Conservation (phyloP, 2,329 filamentous ascomycete genomes). For the Nemania abortiva region DNA sequence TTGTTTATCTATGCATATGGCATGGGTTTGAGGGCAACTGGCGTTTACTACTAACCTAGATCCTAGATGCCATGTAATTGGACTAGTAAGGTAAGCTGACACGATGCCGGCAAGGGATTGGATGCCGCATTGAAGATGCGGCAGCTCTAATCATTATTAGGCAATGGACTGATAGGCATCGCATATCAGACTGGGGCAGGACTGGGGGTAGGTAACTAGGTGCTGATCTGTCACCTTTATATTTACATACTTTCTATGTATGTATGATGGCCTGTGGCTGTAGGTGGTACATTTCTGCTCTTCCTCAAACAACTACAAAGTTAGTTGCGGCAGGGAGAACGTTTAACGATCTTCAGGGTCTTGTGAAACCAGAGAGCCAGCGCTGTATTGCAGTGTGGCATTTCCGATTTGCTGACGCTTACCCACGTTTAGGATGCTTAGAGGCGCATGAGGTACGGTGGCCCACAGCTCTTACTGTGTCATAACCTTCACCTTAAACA, state of each 20-base stretch:
- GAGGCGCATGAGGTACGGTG: background rate
- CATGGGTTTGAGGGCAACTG: conserved; percentile 2
- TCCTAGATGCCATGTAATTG: background rate
- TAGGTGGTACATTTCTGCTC: no score
- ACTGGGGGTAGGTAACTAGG: background rate
- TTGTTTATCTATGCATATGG: background rate
- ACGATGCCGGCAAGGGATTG: conserved; percentile 25
- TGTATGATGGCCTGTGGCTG: no score
- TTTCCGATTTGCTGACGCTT: conserved; percentile 7
- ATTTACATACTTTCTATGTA: background rate
- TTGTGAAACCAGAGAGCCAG: conserved; percentile 10
- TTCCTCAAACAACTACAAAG: no score
- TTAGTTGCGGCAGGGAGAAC: background rate
- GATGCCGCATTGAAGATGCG: conserved; percentile 26
- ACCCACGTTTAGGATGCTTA: conserved; percentile 7
- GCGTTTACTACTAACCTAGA: conserved; percentile 3
- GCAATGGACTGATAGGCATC: conserved; percentile 20
- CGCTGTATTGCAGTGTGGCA: conserved; percentile 15
- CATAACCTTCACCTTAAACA: no score
- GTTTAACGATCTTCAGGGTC: conserved; percentile 22
- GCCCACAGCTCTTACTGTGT: no score
- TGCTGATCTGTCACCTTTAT: conserved; percentile 22
- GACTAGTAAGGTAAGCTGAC: conserved; percentile 33
- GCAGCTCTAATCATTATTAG: conserved; percentile 27
- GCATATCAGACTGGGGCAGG: conserved; percentile 15